phyloP scores from a whole-genome alignment of 805 yeast genomes.

The Candida ovalis region DNA sequence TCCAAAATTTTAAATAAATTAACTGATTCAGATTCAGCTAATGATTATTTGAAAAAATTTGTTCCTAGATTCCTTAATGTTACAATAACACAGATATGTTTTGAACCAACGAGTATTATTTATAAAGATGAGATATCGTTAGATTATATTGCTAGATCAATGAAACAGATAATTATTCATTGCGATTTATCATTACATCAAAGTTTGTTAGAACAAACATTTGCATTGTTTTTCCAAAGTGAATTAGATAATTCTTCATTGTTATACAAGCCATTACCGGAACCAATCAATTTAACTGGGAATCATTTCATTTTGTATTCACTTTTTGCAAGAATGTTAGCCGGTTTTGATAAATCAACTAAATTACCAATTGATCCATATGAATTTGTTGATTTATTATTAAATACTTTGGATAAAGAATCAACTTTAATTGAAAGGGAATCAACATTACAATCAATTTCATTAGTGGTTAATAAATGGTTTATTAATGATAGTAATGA shows the following conservation, averaged over 20 bases:
- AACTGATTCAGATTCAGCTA: constrained; percentile 11
- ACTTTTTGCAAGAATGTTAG: constrained; percentile 42
- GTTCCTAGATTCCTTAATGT: constrained; percentile 36
- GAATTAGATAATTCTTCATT: constrained; percentile 9
- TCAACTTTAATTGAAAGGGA: constrained; percentile 37
- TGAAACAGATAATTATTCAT: constrained; percentile 39
- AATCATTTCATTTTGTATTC: constrained; percentile 34
- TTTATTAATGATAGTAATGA: constrained; percentile 9
- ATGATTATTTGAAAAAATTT: constrained; percentile 40
- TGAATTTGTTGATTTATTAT: constrained; percentile 15
- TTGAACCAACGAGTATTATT: constrained; percentile 10
- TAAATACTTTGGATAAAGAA: constrained; percentile 14
- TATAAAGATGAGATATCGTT: constrained; percentile 25
- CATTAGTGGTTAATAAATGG: constrained; percentile 60
- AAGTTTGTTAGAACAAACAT: constrained; percentile 36
- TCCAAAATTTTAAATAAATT: constrained; percentile 18
- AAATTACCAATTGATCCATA: constrained; percentile 20
- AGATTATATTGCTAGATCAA: constrained; percentile 38
- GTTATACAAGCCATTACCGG: constrained; percentile 16
- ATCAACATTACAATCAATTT: constrained; percentile 53
- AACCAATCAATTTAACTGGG: constrained; percentile 20
- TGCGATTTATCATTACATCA: constrained; percentile 44
- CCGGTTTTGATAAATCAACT: constrained; percentile 47
- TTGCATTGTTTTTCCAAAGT: constrained; percentile 34
- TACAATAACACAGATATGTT: constrained; percentile 9